Evolutionary conservation across 1,284 basidiomycete genomes (phyloP).

Genomic region (Leccinum angustisporum): DNA sequence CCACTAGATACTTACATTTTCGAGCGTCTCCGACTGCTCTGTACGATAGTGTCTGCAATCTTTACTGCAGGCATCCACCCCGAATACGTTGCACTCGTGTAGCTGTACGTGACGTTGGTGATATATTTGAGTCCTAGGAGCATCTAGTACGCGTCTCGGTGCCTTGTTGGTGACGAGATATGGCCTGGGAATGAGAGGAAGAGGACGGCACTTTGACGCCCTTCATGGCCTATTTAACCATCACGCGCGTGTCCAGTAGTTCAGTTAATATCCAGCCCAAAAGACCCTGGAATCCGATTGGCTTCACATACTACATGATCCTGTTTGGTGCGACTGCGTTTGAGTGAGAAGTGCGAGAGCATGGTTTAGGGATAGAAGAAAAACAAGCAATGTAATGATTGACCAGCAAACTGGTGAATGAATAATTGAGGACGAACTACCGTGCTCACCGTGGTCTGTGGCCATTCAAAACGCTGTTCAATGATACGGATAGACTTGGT

Average conservation of each 20-base stretch:
- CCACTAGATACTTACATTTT: slow-evolving; percentile 60
- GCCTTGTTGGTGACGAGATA: too few species aligned
- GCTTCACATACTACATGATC: slow-evolving; percentile 90
- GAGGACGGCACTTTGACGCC: too few species aligned
- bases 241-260: slow-evolving; percentile 47
- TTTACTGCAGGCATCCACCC: slow-evolving; percentile 98
- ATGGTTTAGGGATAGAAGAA: slow-evolving; percentile 68
- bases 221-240: too few species aligned
- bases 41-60: slow-evolving; percentile 97
- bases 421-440: too few species aligned
- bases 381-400: slow-evolving; percentile 66
- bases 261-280: slow-evolving; percentile 92
- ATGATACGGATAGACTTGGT: too few species aligned
- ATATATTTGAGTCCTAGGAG: slow-evolving; percentile 65
- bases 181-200: too few species aligned
- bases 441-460: too few species aligned
- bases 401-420: slow-evolving; percentile 37
- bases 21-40: slow-evolving; percentile 91
- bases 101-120: slow-evolving; percentile 92
- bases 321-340: slow-evolving; percentile 92
- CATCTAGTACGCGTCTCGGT: too few species aligned
- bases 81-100: slow-evolving; percentile 90
- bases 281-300: slow-evolving; percentile 79
- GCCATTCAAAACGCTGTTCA: too few species aligned
- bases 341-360: slow-evolving; percentile 74